Conservation (phyloP, 2,329 filamentous ascomycete species). For the Fusarium chlamydosporum region DNA sequence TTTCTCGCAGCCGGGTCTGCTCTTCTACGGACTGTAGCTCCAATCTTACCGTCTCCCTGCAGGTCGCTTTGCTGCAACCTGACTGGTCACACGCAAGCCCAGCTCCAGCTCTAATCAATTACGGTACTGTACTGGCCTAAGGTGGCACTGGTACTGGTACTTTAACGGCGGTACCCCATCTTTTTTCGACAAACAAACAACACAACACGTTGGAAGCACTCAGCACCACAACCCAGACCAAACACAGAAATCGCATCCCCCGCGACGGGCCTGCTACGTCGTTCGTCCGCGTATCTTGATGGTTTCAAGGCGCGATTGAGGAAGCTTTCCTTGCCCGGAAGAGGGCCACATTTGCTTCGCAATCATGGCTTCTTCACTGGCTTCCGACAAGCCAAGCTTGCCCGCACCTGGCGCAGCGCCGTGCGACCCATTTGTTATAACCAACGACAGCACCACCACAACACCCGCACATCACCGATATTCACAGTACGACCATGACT, state of each 20-base stretch:
- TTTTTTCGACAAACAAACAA: slow-evolving; percentile 44
- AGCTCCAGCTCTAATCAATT: slow-evolving; percentile 44
- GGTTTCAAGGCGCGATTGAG: slow-evolving; percentile 49
- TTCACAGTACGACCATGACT: slow-evolving; percentile 84
- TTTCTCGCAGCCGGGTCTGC: slow-evolving; percentile 51
- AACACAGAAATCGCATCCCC: slow-evolving; percentile 34
- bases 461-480: slow-evolving; percentile 74
- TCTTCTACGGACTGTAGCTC: slow-evolving; percentile 36
- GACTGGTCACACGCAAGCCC: slow-evolving; percentile 44
- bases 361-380: slow-evolving; percentile 62
- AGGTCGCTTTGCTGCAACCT: slow-evolving; percentile 45
- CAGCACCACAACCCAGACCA: slow-evolving; percentile 23
- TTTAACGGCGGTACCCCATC: slow-evolving; percentile 38
- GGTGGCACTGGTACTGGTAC: slow-evolving; percentile 33
- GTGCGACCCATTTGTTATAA: slow-evolving; percentile 72
- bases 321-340: slow-evolving; percentile 42
- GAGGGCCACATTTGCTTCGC: slow-evolving; percentile 45
- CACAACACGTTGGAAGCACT: slow-evolving; percentile 40
- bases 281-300: slow-evolving; percentile 49
- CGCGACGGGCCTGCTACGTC: slow-evolving; percentile 50
- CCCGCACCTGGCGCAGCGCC: slow-evolving; percentile 55
- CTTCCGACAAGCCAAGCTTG: slow-evolving; percentile 60
- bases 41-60: slow-evolving; percentile 48
- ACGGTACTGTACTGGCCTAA: slow-evolving; percentile 8
- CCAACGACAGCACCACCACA: slow-evolving; percentile 56